These are phyloP conservation scores for Suillus sp. DNA, from an alignment of 768 basidiomycete genomes.

Conservation along the genomic window DNA sequence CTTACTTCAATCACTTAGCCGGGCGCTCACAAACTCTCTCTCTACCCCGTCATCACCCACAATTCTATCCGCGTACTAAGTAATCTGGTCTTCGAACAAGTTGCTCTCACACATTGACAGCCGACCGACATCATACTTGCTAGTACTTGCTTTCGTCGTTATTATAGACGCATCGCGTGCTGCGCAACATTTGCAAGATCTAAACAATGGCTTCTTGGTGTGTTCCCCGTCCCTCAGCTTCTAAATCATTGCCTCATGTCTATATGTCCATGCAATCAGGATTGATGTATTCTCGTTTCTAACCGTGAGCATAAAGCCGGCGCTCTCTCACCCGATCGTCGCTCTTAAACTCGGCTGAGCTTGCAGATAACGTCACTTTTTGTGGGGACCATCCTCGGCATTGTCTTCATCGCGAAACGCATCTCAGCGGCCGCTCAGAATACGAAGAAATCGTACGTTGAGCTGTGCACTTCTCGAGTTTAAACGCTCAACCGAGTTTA, in stretches of 20 bases:
- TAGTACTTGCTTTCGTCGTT: neutral
- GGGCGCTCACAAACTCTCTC: neutral
- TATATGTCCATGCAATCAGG: conserved; percentile 29
- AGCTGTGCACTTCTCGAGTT: neutral
- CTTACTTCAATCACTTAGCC: neutral
- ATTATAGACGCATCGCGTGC: neutral
- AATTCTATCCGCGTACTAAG: neutral
- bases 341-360: neutral
- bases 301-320: conserved; percentile 31
- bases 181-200: neutral
- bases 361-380: conserved; percentile 51
- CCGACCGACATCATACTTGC: neutral
- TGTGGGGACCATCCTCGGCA: conserved; percentile 46
- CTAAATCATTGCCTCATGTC: neutral
- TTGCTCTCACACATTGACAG: neutral
- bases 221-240: neutral
- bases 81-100: neutral
- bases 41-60: neutral
- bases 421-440: conserved; percentile 47
- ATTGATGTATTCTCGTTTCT: conserved; percentile 45
- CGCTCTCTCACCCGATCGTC: neutral
- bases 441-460: conserved; percentile 57
- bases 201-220: conserved; percentile 24
- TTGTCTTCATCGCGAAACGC: conserved; percentile 39
- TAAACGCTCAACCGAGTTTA: neutral